Evolutionary conservation across 108 stramenopile genomes (phyloP).

Genomic region (Hondaea fermentalgiana): DNA sequence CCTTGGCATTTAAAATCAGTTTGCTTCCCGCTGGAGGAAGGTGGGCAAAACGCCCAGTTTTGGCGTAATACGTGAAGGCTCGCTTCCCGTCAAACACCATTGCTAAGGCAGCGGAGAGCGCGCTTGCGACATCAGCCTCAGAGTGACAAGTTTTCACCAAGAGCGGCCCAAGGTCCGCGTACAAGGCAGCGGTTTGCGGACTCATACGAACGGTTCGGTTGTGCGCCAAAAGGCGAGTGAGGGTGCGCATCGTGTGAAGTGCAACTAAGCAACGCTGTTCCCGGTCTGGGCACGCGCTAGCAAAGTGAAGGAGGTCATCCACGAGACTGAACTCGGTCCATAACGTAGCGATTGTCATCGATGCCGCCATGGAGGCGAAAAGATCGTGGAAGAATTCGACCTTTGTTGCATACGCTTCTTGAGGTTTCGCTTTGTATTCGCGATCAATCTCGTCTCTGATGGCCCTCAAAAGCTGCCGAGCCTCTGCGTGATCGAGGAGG

Average conservation of each 20-base stretch:
- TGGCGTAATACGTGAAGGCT: background rate
- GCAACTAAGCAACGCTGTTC: background rate
- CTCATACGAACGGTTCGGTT: background rate
- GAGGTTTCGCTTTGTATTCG: background rate
- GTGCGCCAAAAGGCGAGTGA: background rate
- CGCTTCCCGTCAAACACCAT: background rate
- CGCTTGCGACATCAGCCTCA: background rate
- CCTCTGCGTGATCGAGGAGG: background rate
- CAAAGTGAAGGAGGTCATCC: background rate
- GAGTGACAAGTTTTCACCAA: background rate
- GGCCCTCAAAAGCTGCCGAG: background rate
- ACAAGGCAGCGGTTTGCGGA: background rate
- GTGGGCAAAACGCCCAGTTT: background rate
- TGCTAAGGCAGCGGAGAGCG: background rate
- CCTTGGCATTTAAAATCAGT: background rate
- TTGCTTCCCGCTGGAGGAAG: background rate
- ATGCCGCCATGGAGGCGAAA: background rate
- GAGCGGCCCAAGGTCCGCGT: background rate
- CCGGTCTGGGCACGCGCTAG: background rate
- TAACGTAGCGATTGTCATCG: background rate
- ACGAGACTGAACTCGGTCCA: background rate
- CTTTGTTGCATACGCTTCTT: background rate
- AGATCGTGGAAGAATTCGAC: background rate
- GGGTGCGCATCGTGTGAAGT: background rate
- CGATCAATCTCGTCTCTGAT: background rate